Base-by-base conservation (phyloP, 2,329 filamentous ascomycete species). In the Pleurostoma richardsiae region DNA sequence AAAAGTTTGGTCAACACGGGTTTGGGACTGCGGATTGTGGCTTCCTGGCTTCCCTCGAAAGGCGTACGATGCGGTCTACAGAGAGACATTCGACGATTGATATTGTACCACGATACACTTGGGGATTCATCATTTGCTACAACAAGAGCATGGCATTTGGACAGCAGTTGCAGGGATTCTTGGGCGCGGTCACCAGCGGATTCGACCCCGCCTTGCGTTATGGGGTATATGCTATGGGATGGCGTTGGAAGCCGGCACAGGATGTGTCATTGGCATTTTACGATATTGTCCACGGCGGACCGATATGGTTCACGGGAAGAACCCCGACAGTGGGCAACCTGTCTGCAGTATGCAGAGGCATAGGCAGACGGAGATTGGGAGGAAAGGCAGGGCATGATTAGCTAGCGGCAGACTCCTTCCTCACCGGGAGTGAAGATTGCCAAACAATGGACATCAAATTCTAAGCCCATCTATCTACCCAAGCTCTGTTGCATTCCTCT, bases 1-100 rank as follows among this genome's bases (percentile, higher is more conserved):
- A 53, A 19, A 53, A 53, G 45, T 49, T 53, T 52, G 46, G 51
- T 44, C 45, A 48, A 39, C 40, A 41, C 30, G 43, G 45, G 45
- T 44, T 42, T 41, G 46, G 41, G 41, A 19, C 8, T 45, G 39
- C 44, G 30, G 38, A 5, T 42, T 45, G 8, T n/a, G 30, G 40
- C 29, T 19, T 30, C 30, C 6, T 41, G 33, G 33, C 30, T 42
- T 33, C 39, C 19, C 49, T 40, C 47, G 45, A 49, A 36, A 48
- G 51, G 49, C 49, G 49, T 40, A 46, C 30, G 10, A 44, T 19
- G 27, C 27, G 28, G 39, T 40, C 19, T 45, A 38, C n/a, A 30
- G 39, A 29, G 3, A 40, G 38, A 33, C 43, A 29, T 4, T 11
- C 36, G n/a, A 8, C 39, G 33, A 8, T 36, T 36, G 33, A 8